Evolutionary conservation across 148 eudicot genomes (phyloP), one percentile per base, ranked within the genome.

Genomic region (Cornus suecica): DNA sequence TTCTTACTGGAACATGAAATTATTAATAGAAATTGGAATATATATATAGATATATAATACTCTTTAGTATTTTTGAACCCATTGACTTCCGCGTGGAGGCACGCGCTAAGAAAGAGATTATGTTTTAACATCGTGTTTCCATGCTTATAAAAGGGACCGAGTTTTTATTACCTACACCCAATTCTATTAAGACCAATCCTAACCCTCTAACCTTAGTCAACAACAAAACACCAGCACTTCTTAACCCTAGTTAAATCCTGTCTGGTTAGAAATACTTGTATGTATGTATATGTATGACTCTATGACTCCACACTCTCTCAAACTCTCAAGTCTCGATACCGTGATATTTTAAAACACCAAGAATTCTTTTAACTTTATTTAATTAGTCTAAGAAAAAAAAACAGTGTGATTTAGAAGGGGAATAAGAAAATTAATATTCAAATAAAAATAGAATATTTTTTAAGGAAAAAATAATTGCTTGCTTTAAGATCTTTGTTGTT

Each of bases 401-500:
- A 65, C 8, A 34, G n/a, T 2, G 34, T 25, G 65, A 71, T 48
- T 30, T 24, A 63, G 66, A 27, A 30, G 62, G 73, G 28, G 77
- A 73, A 78, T 78, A 61, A 72, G 37, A 72, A 78, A 72, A 66
- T 23, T 2, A 13, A 41, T 72, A 72, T 41, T 66, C 28, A 62
- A 70, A 63, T 42, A 37, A 10, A 56, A 77, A 26, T 27, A n/a
- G 4, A 48, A 27, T 27, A 56, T 54, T 62, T 27, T 66, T 30
- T 24, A 9, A 30, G 52, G 62, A 77, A 80, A 80, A 77, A 77
- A 65, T 66, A 78, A 73, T 86, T 80, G 86, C 83, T 83, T 75
- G 79, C 72, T 76, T 83, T 66, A 77, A 78, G 84, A 81, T 83
- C 85, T 82, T 82, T 85, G 88, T 85, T 82, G 78, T 77, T 79